These are phyloP conservation scores for Xylaria venustula DNA, from an alignment of 495 filamentous ascomycete species.

Conservation along the genomic window DNA sequence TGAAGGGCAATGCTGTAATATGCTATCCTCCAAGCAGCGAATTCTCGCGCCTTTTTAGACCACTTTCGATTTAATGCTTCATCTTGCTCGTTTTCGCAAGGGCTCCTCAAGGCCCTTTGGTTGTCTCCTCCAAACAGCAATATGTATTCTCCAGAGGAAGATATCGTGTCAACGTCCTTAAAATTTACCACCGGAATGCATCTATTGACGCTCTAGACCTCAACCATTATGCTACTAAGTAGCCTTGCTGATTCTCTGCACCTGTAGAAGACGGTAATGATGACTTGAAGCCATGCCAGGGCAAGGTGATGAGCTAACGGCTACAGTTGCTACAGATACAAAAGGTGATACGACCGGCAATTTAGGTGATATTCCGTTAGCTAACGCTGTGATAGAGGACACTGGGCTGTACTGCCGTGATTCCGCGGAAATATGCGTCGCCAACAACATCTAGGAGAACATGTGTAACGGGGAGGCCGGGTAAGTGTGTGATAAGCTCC, in stretches of 20 bases:
- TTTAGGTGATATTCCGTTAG: background rate
- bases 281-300: background rate
- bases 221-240: background rate
- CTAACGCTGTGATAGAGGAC: constrained; percentile 11
- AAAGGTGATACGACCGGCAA: background rate
- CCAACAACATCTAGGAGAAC: background rate
- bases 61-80: background rate
- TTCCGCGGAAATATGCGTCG: background rate
- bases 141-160: background rate
- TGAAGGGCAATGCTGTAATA: background rate
- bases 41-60: background rate
- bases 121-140: background rate
- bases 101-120: background rate
- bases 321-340: background rate
- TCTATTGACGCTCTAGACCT: background rate
- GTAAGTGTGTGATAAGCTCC: too few species aligned
- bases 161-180: background rate
- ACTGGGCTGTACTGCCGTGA: background rate
- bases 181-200: background rate
- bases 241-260: background rate
- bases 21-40: background rate
- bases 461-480: background rate
- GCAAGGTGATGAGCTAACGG: background rate
- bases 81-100: background rate
- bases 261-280: background rate